Conservation (phyloP, 2,329 filamentous ascomycete genomes). For the Cladosporium sp. region DNA sequence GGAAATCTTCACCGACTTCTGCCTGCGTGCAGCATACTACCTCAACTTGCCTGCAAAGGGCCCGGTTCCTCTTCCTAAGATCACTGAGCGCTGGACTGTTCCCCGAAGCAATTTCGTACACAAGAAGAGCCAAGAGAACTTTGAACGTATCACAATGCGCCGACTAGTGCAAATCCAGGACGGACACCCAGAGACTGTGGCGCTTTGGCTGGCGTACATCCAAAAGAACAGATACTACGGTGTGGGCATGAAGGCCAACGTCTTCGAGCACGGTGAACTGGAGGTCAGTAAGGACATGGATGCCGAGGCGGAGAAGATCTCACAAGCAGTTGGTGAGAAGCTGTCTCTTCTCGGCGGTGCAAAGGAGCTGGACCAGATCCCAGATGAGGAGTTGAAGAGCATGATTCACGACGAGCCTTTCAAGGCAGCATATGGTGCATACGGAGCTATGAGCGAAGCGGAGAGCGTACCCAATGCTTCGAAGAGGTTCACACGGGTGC, state of each 20-base stretch:
- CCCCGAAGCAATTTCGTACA: slow-evolving; percentile 84
- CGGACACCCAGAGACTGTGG: slow-evolving; percentile 80
- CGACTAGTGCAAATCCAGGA: slow-evolving; percentile 90
- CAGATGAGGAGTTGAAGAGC: not conserved
- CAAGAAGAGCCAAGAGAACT: slow-evolving; percentile 98
- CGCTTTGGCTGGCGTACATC: slow-evolving; percentile 88
- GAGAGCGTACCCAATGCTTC: slow-evolving; percentile 18
- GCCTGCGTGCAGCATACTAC: slow-evolving; percentile 90
- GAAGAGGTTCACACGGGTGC: slow-evolving; percentile 3
- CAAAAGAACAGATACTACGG: slow-evolving; percentile 90
- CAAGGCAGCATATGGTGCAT: slow-evolving; percentile 28
- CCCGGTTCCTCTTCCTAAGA: slow-evolving; percentile 78
- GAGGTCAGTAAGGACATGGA: slow-evolving; percentile 32
- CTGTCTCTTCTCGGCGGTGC: slow-evolving; percentile 21
- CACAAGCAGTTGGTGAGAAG: slow-evolving; percentile 25
- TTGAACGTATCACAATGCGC: slow-evolving; percentile 82
- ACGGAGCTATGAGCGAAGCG: slow-evolving; percentile 24
- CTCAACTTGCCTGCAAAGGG: slow-evolving; percentile 80
- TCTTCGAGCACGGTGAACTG: slow-evolving; percentile 75
- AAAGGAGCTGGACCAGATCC: not conserved
- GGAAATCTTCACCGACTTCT: slow-evolving; percentile 93
- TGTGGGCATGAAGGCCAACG: slow-evolving; percentile 98
- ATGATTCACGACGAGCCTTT: slow-evolving; percentile 24
- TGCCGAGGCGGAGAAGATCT: slow-evolving; percentile 28
- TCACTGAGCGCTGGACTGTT: slow-evolving; percentile 91